Base-by-base conservation (phyloP, 1,284 basidiomycete genomes). In the Puccinia novopanici region DNA sequence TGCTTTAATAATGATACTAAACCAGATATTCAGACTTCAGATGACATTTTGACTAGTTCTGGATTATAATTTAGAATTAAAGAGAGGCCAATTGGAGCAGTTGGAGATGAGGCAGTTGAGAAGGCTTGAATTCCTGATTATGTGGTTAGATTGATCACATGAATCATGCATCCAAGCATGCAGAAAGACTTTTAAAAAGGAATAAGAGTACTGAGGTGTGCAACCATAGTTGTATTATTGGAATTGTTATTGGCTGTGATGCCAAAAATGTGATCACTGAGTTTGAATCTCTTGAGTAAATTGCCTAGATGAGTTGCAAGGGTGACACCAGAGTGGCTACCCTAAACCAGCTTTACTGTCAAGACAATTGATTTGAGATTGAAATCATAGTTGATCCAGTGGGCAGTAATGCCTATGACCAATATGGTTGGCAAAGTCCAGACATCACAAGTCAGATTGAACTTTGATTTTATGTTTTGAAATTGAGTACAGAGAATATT, bases 271-370 rank as follows among this genome's bases (percentile, higher is more conserved):
- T 48, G 1, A 48, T 68, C 24, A 68, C 42, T 48, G 24, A 68
- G 19, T 17, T 68, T 24, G 30, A 68, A 68, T 10, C 2, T 10
- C 19, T 65, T 13, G 37, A 65, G 42, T 13, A 48, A 3, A 34
- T 68, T 50, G 65, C 24, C 65, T n/a, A 68, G 24, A 22, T 68
- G 65, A 24, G 65, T 68, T 40, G 65, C 65, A 5, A 68, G 10
- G 0, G 22, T 68, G 22, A 48, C 42, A 24, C 65, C 42, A 6
- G 42, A 68, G 24, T 68, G 65, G 24, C 45, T 68, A 42, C 65
- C 40, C 24, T 68, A 12, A 27, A 68, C 40, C 48, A 68, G 12
- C 42, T 13, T 68, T 40, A 40, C 40, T 3, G 42, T 40, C 12
- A 68, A 34, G 48, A 61, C 19, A 4, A 68, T 68, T 42, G 40